Conservation (phyloP, 495 filamentous ascomycete species). For the Penicillium soppii region DNA sequence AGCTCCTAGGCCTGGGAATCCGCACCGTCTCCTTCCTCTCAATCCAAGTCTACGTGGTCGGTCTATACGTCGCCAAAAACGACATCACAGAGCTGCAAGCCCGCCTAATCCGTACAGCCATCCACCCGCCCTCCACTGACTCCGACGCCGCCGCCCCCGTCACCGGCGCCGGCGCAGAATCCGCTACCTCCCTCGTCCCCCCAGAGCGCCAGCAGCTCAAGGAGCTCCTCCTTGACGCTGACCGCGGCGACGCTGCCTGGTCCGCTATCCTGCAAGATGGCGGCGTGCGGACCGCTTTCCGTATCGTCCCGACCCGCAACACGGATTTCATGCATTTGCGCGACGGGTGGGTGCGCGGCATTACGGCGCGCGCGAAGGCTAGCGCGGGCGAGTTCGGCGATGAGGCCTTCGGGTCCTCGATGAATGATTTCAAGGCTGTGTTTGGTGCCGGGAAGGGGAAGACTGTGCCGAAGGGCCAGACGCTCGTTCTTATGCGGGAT, state of each 20-base stretch:
- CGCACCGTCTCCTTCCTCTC: conserved; percentile 84
- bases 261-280: conserved; percentile 61
- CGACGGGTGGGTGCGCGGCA: conserved; percentile 84
- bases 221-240: conserved; percentile 65
- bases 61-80: conserved; percentile 78
- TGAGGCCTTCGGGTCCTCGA: conserved; percentile 65
- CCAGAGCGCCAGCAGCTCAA: conserved; percentile 72
- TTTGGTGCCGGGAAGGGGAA: conserved; percentile 68
- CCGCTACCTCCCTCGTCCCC: conserved; percentile 79
- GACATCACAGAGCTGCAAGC: conserved; percentile 65
- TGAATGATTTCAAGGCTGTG: conserved; percentile 72
- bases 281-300: conserved; percentile 66
- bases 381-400: conserved; percentile 56
- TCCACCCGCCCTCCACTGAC: conserved; percentile 39
- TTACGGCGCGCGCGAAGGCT: conserved; percentile 66
- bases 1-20: conserved; percentile 81
- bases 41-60: conserved; percentile 95
- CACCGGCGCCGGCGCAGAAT: conserved; percentile 52
- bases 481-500: conserved; percentile 71
- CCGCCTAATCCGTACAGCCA: conserved; percentile 48
- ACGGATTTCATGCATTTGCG: conserved; percentile 90
- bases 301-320: conserved; percentile 80
- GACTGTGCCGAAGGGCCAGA: conserved; percentile 71
- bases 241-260: conserved; percentile 68
- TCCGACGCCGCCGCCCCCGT: conserved; percentile 44